Base-by-base conservation (phyloP, 495 filamentous ascomycete genomes). In the Niebla homalea region DNA sequence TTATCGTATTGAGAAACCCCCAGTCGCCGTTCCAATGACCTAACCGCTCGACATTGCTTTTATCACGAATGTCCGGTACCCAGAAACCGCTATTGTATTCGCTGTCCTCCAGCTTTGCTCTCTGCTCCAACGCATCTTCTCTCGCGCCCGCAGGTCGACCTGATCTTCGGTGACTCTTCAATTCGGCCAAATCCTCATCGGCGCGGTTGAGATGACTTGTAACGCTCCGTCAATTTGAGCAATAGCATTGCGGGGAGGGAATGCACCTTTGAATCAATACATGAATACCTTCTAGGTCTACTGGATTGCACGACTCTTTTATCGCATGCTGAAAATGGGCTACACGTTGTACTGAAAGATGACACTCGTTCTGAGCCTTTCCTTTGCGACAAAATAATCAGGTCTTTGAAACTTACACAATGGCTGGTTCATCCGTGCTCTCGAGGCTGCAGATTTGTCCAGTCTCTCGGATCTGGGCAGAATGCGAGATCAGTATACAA, bases 11-110 rank as follows among this genome's bases (percentile, higher is more conserved):
- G 41, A 87, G 65, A 36, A 70, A 61, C 3, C 77, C 70, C 76
- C 81, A 83, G 44, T 78, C 65, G 5, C 77, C 74, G 49, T 79
- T 78, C 83, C 83, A 87, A 8, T 59, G 52, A 53, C 63, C 62
- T 50, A 87, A 61, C 48, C 59, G 66, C 46, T 63, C 57, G 36
- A 85, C 48, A 51, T 76, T 82, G 38, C 73, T 67, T 43, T 58
- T 55, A 40, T 81, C 67, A 43, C 67, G 61, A 32, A 86, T 49
- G 51, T 87, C 77, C 1, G 83, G 83, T 55, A 83, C 62, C 75
- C 81, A 86, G 59, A 93, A 94, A 0, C 92, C 92, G 23, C 81
- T 84, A 42, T 78, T 73, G 55, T 86, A 84, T 67, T 98, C 92
- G 60, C 83, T 83, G 56, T 83, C 69, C 55, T 96, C 86, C 18